phyloP scores from a whole-genome alignment of 1,139 yeast genomes.

The Pichia sp. region DNA sequence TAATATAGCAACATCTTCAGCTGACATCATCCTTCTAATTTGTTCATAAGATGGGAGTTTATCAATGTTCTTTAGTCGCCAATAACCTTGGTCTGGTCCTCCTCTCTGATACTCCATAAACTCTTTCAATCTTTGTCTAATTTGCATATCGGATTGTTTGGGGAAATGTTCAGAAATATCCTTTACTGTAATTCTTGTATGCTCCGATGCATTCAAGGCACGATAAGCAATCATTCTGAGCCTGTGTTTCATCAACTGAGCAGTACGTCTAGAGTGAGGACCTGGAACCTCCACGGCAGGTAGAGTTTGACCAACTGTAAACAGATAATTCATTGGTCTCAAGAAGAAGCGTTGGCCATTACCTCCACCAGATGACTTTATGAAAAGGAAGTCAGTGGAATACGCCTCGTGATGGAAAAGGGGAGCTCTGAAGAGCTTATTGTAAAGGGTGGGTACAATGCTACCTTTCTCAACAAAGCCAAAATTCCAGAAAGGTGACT shows the following conservation, averaged over 20 bases:
- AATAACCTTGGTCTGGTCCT: conserved; percentile 92
- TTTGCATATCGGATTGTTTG: conserved; percentile 96
- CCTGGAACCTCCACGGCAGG: conserved; percentile 97
- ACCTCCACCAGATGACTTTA: conserved; percentile 78
- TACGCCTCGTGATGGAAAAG: conserved; percentile 78
- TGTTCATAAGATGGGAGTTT: conserved; percentile 72
- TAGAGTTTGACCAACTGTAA: conserved; percentile 86
- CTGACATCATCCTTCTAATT: conserved; percentile 78
- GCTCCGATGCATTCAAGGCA: conserved; percentile 69
- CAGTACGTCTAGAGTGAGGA: conserved; percentile 94
- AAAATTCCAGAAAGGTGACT: conserved; percentile 98
- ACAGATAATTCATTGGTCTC: conserved; percentile 62
- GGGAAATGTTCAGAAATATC: conserved; percentile 94
- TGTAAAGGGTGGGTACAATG: conserved; percentile 88
- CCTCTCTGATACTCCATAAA: conserved; percentile 96
- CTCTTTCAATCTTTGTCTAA: conserved; percentile 89
- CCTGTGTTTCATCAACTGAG: conserved; percentile 86
- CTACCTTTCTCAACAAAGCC: conserved; percentile 96
- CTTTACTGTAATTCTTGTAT: conserved; percentile 72
- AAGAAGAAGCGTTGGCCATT: conserved; percentile 50
- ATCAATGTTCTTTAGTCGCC: conserved; percentile 81
- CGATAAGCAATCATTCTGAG: conserved; percentile 91
- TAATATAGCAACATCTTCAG: conserved; percentile 82
- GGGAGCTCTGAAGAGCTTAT: conserved; percentile 90
- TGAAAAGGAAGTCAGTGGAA: conserved; percentile 72